Conservation (phyloP, 2,329 filamentous ascomycete species). For the Aureobasidium musti region DNA sequence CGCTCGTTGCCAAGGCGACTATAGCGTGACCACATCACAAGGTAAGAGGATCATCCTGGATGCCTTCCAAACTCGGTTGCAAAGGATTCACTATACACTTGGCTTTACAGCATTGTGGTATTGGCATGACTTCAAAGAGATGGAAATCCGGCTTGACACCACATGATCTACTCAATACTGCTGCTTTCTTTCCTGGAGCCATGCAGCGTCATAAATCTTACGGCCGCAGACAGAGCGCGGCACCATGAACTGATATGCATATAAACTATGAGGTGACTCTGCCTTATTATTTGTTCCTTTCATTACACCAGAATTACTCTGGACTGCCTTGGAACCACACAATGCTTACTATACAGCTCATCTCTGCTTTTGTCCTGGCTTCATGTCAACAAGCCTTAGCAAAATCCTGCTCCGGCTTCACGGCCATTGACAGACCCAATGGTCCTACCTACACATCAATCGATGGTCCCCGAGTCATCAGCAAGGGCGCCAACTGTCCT, state of each 20-base stretch:
- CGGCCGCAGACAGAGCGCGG: background rate
- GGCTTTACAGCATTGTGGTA: background rate
- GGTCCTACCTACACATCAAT: background rate
- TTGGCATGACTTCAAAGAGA: background rate
- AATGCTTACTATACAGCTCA: background rate
- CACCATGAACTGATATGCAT: background rate
- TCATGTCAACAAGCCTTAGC: background rate
- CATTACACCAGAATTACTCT: background rate
- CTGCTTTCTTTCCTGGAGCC: background rate
- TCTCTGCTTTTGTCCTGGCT: background rate
- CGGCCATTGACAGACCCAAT: background rate
- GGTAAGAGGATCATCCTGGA: background rate
- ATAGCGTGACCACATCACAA: background rate
- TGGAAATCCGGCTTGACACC: background rate
- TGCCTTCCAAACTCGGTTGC: background rate
- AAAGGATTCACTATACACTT: constrained; percentile 9
- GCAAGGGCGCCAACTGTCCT: background rate
- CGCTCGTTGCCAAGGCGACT: background rate
- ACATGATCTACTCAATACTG: background rate
- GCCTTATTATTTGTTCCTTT: background rate
- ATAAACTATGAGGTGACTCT: background rate
- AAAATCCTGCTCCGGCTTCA: background rate
- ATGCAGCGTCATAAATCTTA: background rate
- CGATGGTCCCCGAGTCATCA: background rate
- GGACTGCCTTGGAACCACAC: background rate